Evolutionary conservation across 2,329 filamentous ascomycete genomes (phyloP).

Genomic region (Aspergillus japonicus): DNA sequence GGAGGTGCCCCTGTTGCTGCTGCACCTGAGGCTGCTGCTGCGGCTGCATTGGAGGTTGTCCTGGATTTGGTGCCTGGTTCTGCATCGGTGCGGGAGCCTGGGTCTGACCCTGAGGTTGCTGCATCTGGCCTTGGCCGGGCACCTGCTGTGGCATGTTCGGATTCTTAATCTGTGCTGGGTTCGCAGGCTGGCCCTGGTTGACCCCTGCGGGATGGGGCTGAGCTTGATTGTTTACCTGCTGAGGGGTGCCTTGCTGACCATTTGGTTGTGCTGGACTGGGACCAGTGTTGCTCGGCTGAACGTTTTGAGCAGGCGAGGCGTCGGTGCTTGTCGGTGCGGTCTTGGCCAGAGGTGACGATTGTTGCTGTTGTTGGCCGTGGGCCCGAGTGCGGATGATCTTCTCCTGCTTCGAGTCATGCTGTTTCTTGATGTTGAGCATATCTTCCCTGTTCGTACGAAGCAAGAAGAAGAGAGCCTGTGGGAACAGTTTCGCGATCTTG

Average conservation of each 20-base stretch:
- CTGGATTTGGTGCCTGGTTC: constrained; percentile 19
- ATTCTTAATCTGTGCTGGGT: constrained; percentile 13
- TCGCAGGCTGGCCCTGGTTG: constrained; percentile 17
- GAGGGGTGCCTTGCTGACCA: constrained; percentile 23
- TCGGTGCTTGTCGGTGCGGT: constrained; percentile 46
- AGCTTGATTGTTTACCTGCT: constrained; percentile 26
- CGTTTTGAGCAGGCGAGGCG: constrained; percentile 44
- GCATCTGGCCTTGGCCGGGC: constrained; percentile 10
- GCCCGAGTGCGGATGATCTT: constrained; percentile 65
- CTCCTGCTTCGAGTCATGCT: constrained; percentile 65
- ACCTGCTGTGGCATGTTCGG: constrained; percentile 8
- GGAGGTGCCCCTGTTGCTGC: constrained; percentile 25
- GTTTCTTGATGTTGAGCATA: constrained; percentile 87
- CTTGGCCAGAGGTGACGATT: constrained; percentile 39
- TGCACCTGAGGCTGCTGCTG: constrained; percentile 25
- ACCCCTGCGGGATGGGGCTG: constrained; percentile 17
- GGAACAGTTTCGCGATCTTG: constrained; percentile 93
- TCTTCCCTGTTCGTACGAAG: constrained; percentile 91
- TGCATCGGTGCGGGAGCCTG: constrained; percentile 20
- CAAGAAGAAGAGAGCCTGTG: constrained; percentile 94
- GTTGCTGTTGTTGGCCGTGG: constrained; percentile 49
- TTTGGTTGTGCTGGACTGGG: constrained; percentile 28
- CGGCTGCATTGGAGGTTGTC: constrained; percentile 25
- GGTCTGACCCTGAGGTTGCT: constrained; percentile 13
- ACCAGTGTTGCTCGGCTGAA: constrained; percentile 44